Evolutionary conservation across 2,329 filamentous ascomycete species (phyloP).

Genomic region (Amauroascus verrucosus): DNA sequence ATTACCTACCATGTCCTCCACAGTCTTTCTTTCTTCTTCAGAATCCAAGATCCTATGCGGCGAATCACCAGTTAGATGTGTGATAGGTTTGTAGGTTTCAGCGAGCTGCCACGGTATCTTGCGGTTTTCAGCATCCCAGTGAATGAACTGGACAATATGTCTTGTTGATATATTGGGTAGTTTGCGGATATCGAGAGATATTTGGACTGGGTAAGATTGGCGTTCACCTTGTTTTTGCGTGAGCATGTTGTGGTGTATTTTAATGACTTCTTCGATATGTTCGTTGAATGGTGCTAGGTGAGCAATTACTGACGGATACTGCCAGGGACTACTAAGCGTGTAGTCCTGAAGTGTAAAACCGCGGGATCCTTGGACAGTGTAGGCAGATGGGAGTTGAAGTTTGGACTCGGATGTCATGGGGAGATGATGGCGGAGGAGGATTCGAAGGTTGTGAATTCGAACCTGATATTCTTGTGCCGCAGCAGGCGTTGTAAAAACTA

Average conservation of each 20-base stretch:
- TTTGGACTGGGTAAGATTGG: slow-evolving; percentile 15
- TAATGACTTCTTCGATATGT: slow-evolving; percentile 14
- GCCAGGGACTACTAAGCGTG: slow-evolving; percentile 18
- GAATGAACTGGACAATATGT: slow-evolving; percentile 13
- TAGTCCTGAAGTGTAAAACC: slow-evolving; percentile 16
- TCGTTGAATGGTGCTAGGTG: slow-evolving; percentile 16
- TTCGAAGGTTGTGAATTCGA: slow-evolving; percentile 13
- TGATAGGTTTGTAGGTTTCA: slow-evolving; percentile 14
- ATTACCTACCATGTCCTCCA: slow-evolving; percentile 25
- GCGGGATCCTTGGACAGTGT: background rate
- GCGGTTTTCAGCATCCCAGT: slow-evolving; percentile 15
- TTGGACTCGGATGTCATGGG: slow-evolving; percentile 11
- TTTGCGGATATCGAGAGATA: slow-evolving; percentile 14
- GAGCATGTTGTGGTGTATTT: slow-evolving; percentile 13
- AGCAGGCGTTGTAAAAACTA: slow-evolving; percentile 18
- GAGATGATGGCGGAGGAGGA: slow-evolving; percentile 13
- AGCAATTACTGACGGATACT: slow-evolving; percentile 13
- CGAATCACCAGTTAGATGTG: slow-evolving; percentile 7
- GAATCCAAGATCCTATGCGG: slow-evolving; percentile 10
- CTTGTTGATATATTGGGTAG: slow-evolving; percentile 5
- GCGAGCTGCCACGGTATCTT: slow-evolving; percentile 15
- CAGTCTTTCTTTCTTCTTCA: background rate
- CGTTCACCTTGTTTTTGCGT: background rate
- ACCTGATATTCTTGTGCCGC: slow-evolving; percentile 19
- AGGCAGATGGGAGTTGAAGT: slow-evolving; percentile 15